A percentile compares a stretch with the other conserved stretches of the same genome.
These are phyloP conservation scores for Dactylis glomerata DNA, from an alignment of 176 grass and related monocot species.

Conservation along the genomic window DNA sequence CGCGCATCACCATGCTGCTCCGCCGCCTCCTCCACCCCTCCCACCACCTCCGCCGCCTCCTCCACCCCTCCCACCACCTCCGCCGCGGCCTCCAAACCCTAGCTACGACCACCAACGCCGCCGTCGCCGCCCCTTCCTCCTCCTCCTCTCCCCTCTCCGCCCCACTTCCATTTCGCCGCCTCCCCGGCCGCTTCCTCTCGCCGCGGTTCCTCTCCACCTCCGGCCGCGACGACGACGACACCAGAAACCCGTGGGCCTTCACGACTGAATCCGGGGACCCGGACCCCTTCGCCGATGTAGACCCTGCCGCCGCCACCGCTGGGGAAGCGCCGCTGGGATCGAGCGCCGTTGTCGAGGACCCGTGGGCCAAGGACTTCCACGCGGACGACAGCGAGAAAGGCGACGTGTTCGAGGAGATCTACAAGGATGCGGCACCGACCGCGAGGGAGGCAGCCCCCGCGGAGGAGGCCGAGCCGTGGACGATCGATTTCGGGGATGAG, in stretches of 20 bases:
- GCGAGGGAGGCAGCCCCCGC: not conserved
- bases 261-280: conserved; percentile 26
- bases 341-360: conserved; percentile 16
- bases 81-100: conserved; percentile 33
- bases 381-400: conserved; percentile 34
- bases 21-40: conserved; percentile 53
- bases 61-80: conserved; percentile 45
- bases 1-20: conserved; percentile 55
- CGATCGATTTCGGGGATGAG: conserved; percentile 37
- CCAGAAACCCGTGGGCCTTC: conserved; percentile 46
- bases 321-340: conserved; percentile 29
- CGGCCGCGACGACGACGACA: conserved; percentile 40
- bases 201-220: conserved; percentile 51
- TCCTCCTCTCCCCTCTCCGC: not conserved
- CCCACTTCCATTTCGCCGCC: not conserved
- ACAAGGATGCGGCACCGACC: conserved; percentile 17
- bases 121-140: not conserved
- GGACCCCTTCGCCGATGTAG: conserved; percentile 41
- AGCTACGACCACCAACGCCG: not conserved
- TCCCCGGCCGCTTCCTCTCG: conserved; percentile 22
- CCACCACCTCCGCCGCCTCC: conserved; percentile 35
- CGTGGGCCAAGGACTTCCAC: conserved; percentile 35
- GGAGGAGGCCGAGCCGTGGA: conserved; percentile 26
- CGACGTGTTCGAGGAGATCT: conserved; percentile 44
- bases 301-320: not conserved